Base-by-base conservation (phyloP, 2,329 filamentous ascomycete genomes). In the Pyrenophora teres region DNA sequence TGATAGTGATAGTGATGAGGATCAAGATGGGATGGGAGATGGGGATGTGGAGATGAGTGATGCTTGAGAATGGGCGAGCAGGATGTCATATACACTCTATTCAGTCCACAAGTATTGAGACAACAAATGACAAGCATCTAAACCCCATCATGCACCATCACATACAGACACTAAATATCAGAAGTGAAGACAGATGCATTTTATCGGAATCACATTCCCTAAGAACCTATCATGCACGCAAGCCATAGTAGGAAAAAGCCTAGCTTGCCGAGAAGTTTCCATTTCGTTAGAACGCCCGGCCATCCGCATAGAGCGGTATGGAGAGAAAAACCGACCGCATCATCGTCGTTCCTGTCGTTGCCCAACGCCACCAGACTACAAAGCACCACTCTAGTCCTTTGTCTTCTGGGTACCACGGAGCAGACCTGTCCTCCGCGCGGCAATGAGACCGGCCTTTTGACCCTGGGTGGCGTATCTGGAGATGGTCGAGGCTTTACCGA, bases 371-470 rank as follows among this genome's bases (percentile, higher is more conserved):
- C 62, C 41, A 57, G 47, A 65, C 60, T 55, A 43, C 56, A 55
- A 58, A 56, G 35, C 64, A 63, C 53, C 61, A 64, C 57, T 65
- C 65, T 75, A 76, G 54, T 99, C 95, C 91, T 99, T 99, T 78
- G 87, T 91, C 90, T 99, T 99, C 85, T 99, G 94, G 78, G 94
- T 97, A 96, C 94, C 94, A 83, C 94, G 93, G 78, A 99, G 87
- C 82, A 99, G 87, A 97, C 94, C 94, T 80, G 94, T 99, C 87
- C 95, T 90, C 82, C 94, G 87, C 81, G 94, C 94, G 81, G 94
- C 94, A 83, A 99, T 99, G 78, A 99, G 93, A 97, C 94, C 94
- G 75, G 94, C 94, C 87, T 99, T 99, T 85, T 99, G 94, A 89
- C 94, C 94, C 82, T 92, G 88, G 79, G 88, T 89, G 75, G 94